Conservation (phyloP, 2,329 filamentous ascomycete species). For the Cytospora schulzeri region DNA sequence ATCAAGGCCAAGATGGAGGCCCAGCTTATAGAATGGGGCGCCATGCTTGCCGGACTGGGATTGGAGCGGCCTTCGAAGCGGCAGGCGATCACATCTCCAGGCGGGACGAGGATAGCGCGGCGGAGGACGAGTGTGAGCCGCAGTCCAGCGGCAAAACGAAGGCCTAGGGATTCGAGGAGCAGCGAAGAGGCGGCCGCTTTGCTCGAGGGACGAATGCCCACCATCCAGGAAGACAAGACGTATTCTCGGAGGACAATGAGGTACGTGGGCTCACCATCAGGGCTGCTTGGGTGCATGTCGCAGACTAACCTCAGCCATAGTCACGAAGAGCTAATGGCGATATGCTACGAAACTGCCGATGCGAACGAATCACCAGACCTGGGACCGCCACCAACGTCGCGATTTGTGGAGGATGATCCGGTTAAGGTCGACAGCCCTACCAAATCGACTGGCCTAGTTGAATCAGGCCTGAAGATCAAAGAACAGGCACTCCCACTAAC, state of each 20-base stretch:
- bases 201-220: constrained; percentile 61
- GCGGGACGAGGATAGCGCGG: constrained; percentile 44
- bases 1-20: constrained; percentile 72
- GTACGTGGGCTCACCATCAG: constrained; percentile 46
- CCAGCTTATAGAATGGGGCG: constrained; percentile 71
- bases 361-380: constrained; percentile 68
- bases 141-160: constrained; percentile 58
- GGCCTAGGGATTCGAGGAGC: constrained; percentile 55
- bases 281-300: background rate
- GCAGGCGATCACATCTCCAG: constrained; percentile 39
- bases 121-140: constrained; percentile 46
- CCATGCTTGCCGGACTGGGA: constrained; percentile 67
- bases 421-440: constrained; percentile 55
- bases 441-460: constrained; percentile 26
- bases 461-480: constrained; percentile 26
- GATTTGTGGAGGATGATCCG: constrained; percentile 59
- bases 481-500: constrained; percentile 12
- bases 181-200: constrained; percentile 53
- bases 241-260: constrained; percentile 70
- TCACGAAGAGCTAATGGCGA: constrained; percentile 64
- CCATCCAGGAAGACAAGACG: constrained; percentile 70
- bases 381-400: constrained; percentile 62
- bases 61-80: constrained; percentile 58
- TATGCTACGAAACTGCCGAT: constrained; percentile 51
- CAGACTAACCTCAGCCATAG: constrained; percentile 44